phyloP scores from a whole-genome alignment of 345 rosid genomes.

The Lumnitzera racemosa region DNA sequence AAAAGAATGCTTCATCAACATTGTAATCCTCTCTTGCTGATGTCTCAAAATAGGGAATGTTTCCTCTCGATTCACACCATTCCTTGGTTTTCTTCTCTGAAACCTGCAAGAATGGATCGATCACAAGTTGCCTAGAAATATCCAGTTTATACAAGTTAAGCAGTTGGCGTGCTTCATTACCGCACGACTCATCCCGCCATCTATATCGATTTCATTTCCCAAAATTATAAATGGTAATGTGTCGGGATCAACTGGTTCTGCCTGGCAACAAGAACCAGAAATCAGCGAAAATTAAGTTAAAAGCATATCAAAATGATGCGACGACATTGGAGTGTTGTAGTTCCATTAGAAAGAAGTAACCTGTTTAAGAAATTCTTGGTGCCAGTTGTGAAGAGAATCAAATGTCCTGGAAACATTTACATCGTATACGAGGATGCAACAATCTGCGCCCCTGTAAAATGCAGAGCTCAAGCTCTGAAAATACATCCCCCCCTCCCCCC shows the following conservation, averaged over 20 bases:
- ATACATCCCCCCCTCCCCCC: too few relatives aligned
- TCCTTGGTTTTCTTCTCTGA: conserved; percentile 59
- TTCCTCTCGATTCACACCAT: conserved; percentile 66
- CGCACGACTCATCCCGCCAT: conserved; percentile 68
- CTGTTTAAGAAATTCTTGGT: conserved; percentile 71
- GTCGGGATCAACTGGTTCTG: conserved; percentile 47
- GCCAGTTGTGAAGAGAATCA: conserved; percentile 64
- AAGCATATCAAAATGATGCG: too few relatives aligned
- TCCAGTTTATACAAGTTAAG: background rate
- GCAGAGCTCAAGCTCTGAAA: conserved; percentile 84
- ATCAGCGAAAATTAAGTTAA: background rate
- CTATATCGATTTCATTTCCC: conserved; percentile 71
- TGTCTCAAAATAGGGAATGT: conserved; percentile 68
- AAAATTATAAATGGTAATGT: conserved; percentile 61
- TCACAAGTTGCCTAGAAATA: background rate
- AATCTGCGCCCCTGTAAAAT: conserved; percentile 89
- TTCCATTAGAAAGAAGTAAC: conserved; percentile 13
- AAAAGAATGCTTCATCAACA: conserved; percentile 68
- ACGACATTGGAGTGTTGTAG: too few relatives aligned
- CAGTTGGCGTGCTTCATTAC: conserved; percentile 20
- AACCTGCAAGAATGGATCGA: conserved; percentile 29
- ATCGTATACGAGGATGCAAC: conserved; percentile 72
- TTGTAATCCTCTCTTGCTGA: conserved; percentile 73
- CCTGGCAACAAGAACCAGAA: conserved; percentile 29
- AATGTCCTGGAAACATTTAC: conserved; percentile 57